These are phyloP conservation scores for Corynascus novoguineensis DNA, from an alignment of 495 filamentous ascomycete species.

Conservation along the genomic window DNA sequence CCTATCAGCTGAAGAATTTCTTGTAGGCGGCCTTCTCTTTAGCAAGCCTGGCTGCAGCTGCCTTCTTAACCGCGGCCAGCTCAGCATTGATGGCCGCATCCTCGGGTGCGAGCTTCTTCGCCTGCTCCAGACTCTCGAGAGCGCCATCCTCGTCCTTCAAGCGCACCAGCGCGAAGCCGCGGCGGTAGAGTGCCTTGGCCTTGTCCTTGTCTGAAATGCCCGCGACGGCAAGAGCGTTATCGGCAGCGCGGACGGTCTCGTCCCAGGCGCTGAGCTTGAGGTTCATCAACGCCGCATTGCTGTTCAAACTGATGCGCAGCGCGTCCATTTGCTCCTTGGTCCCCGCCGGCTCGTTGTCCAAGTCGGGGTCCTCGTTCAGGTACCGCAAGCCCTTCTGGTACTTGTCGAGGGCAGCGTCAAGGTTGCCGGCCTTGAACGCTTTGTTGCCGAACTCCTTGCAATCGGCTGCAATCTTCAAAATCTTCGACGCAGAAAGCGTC, in stretches of 20 bases:
- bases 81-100: constrained; percentile 75
- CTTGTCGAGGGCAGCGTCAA: constrained; percentile 73
- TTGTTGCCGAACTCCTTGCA: constrained; percentile 89
- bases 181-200: constrained; percentile 84
- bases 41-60: constrained; percentile 61
- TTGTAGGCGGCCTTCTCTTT: constrained; percentile 86
- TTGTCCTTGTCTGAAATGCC: constrained; percentile 67
- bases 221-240: constrained; percentile 64
- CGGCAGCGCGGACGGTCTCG: constrained; percentile 63
- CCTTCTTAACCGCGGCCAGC: constrained; percentile 68
- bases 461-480: constrained; percentile 74
- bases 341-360: constrained; percentile 63
- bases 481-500: constrained; percentile 54
- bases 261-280: constrained; percentile 69
- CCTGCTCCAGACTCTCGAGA: constrained; percentile 68
- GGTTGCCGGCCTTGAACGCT: constrained; percentile 76
- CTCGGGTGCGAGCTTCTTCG: constrained; percentile 64
- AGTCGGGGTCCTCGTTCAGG: constrained; percentile 77
- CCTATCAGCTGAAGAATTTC: constrained; percentile 69
- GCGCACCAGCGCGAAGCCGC: constrained; percentile 63
- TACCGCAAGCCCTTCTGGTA: constrained; percentile 98
- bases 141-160: constrained; percentile 85
- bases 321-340: constrained; percentile 59
- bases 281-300: constrained; percentile 50
- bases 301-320: constrained; percentile 46